Evolutionary conservation across 352 stramenopile species (phyloP), one percentile per base, ranked within the genome.

Genomic region (Phytopythium delawarense): DNA sequence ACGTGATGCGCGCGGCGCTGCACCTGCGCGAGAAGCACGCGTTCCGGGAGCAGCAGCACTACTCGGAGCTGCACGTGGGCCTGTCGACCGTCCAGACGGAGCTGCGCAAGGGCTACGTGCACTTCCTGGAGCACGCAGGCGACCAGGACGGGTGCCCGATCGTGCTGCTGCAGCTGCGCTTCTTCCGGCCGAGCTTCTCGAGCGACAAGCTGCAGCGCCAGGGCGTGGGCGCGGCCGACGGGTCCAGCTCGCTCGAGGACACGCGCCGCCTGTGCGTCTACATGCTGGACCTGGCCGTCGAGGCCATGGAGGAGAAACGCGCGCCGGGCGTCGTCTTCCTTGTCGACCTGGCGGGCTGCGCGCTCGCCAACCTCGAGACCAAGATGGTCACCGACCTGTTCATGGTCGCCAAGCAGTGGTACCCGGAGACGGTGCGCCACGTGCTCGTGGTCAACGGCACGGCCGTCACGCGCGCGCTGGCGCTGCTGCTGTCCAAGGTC

Each of bases 31-130:
- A 89, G 52, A 91, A 91, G 66, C 66, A 89, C 63, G 64, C 70
- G 46, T 85, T 78, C 59, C 75, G 82, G 21, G 37, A 18, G 49
- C 64, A 79, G 30, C 59, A 66, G 58, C 72, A 79, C 57, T 88
- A 81, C 64, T 66, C 80, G 57, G 62, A 81, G 58, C 79, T 92
- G 40, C 85, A 89, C 48, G 81, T 92, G 42, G 81, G 75, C 2
- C 65, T 88, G 30, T 50, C 51, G 2, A 78, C 79, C n/a, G 40
- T 92, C 2, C 81, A 91, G 58, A 65, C 76, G 44, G 83, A 92
- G 64, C 63, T 91, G 20, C 76, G 77, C 49, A 92, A 91, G 63
- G 81, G 82, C 15, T 92, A 92, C 63, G 78, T 78, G n/a, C 81
- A 90, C 54, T 68, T 91, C 25, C 65, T 92, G 2, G 78, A 89